Conservation (phyloP, 2,329 filamentous ascomycete genomes). For the Alternaria novae-zelandiae region DNA sequence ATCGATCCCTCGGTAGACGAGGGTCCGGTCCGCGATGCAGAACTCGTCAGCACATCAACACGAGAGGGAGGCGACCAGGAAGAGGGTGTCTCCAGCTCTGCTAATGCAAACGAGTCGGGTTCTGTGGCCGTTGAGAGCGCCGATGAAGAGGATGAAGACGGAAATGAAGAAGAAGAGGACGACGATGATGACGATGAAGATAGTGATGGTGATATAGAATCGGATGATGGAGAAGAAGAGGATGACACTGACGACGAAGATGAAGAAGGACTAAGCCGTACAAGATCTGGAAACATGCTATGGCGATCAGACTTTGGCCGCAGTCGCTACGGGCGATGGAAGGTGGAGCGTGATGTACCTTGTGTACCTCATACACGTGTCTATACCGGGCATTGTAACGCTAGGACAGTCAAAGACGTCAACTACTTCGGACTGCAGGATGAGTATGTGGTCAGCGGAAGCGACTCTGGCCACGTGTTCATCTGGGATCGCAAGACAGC, state of each 20-base stretch:
- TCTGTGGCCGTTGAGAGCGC: not conserved
- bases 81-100: slow-evolving; percentile 4
- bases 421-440: slow-evolving; percentile 72
- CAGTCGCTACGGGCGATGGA: slow-evolving; percentile 52
- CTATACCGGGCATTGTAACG: slow-evolving; percentile 70
- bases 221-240: slow-evolving; percentile 36
- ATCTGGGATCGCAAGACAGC: slow-evolving; percentile 71
- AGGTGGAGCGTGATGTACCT: slow-evolving; percentile 62
- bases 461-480: slow-evolving; percentile 70
- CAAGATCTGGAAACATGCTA: slow-evolving; percentile 49
- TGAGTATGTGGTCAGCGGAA: slow-evolving; percentile 72
- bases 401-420: slow-evolving; percentile 72
- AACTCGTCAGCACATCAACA: slow-evolving; percentile 27
- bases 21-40: slow-evolving; percentile 47
- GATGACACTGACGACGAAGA: slow-evolving; percentile 36
- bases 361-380: slow-evolving; percentile 63
- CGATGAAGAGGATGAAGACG: slow-evolving; percentile 31
- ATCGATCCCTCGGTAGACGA: slow-evolving; percentile 56
- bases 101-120: slow-evolving; percentile 1
- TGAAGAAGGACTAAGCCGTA: slow-evolving; percentile 44
- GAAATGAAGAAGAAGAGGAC: slow-evolving; percentile 39
- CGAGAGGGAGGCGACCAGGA: slow-evolving; percentile 16
- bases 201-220: slow-evolving; percentile 35
- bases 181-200: slow-evolving; percentile 26
- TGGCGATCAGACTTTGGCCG: slow-evolving; percentile 59